These are phyloP conservation scores for Thalassiosira mediterranea DNA, from an alignment of 352 stramenopile species.

Conservation along the genomic window DNA sequence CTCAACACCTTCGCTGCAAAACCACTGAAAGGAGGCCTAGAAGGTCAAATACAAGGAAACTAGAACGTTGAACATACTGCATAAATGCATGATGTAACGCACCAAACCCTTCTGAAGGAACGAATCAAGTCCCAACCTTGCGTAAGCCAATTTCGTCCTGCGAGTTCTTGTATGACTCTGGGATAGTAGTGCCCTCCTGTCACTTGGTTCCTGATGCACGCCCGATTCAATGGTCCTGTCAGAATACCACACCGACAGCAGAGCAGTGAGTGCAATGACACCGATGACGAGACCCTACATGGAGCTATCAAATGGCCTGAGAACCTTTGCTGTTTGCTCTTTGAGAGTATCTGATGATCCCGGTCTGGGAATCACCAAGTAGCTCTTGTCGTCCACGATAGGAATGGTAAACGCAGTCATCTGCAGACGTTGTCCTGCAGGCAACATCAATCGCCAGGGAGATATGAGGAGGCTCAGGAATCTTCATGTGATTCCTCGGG, in stretches of 20 bases:
- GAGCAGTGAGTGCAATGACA: constrained; percentile 17
- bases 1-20: constrained; percentile 23
- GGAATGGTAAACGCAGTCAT: constrained; percentile 22
- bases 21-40: too few species aligned
- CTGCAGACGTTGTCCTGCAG: constrained; percentile 12
- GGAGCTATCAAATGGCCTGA: constrained; percentile 16
- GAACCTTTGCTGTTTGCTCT: constrained; percentile 25
- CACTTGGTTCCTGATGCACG: too few species aligned
- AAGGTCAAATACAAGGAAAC: too few species aligned
- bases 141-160: constrained; percentile 7
- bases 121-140: constrained; percentile 28
- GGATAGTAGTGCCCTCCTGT: neutral
- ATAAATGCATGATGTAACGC: too few species aligned
- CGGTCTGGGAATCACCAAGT: constrained; percentile 40
- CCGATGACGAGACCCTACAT: constrained; percentile 5
- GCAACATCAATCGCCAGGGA: neutral
- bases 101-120: constrained; percentile 41
- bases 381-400: constrained; percentile 34
- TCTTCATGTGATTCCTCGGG: neutral
- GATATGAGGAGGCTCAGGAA: neutral
- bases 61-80: too few species aligned
- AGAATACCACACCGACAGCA: constrained; percentile 34
- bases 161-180: neutral
- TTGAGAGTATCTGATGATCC: neutral
- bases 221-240: neutral